Conservation (phyloP, 768 basidiomycete species). For the Sarcodon aspratus region DNA sequence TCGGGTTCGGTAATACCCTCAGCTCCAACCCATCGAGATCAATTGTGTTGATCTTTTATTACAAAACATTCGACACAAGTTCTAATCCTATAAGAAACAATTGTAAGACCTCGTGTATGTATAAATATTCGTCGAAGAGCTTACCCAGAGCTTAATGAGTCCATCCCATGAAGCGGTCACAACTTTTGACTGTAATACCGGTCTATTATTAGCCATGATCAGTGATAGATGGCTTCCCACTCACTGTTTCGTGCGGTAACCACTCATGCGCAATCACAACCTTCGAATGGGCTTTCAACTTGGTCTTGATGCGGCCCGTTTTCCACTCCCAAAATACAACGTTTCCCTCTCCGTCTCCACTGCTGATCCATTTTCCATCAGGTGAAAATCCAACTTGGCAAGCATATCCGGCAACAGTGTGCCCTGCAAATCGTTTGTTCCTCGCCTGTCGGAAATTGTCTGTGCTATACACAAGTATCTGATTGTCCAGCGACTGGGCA, state of each 20-base stretch:
- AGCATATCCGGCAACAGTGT: constrained; percentile 94
- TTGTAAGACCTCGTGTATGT: background rate
- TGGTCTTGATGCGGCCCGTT: constrained; percentile 89
- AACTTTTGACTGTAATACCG: constrained; percentile 69
- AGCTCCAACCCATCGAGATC: background rate
- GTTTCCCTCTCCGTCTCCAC: constrained; percentile 91
- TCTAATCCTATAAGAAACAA: constrained; percentile 4
- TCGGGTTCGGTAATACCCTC: no score
- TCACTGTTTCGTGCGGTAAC: constrained; percentile 93
- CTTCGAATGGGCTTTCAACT: constrained; percentile 82
- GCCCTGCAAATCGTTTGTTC: constrained; percentile 97
- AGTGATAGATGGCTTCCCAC: constrained; percentile 19
- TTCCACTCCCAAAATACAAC: constrained; percentile 99
- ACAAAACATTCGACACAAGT: background rate
- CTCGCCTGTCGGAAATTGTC: constrained; percentile 98
- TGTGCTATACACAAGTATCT: constrained; percentile 93
- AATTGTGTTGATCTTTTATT: background rate
- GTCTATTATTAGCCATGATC: constrained; percentile 9
- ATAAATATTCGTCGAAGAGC: constrained; percentile 15
- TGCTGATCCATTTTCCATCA: constrained; percentile 97
- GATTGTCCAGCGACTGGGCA: constrained; percentile 96
- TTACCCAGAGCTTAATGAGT: constrained; percentile 93
- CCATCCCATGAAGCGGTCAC: constrained; percentile 98
- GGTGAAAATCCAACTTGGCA: constrained; percentile 97
- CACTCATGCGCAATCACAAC: constrained; percentile 98